A percentile compares a stretch with the other conserved stretches of the same genome.
Evolutionary conservation across 2,329 filamentous ascomycete genomes (phyloP).

Genomic region (Trichophyton mentagrophytes): DNA sequence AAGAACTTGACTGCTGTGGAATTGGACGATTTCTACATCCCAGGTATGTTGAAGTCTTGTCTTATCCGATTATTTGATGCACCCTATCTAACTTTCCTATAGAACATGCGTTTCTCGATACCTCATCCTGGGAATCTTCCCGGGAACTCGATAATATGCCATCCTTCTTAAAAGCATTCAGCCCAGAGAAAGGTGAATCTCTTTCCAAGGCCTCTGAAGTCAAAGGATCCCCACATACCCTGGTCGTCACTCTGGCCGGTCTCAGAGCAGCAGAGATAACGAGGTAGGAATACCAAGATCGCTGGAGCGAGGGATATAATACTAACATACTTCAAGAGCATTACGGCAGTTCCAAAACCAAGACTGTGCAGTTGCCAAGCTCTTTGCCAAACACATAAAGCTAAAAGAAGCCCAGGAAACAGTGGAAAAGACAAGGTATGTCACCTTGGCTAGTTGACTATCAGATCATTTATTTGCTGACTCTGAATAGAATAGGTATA

Average conservation of each 20-base stretch:
- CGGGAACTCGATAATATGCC: constrained; percentile 63
- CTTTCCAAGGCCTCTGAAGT: constrained; percentile 54
- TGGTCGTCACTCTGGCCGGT: constrained; percentile 76
- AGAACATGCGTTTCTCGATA: constrained; percentile 68
- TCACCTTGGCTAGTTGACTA: constrained; percentile 8
- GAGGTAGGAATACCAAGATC: constrained; percentile 37
- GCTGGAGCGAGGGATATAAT: constrained; percentile 5
- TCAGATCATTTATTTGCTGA: neutral
- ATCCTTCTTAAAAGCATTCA: constrained; percentile 56
- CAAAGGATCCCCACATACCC: constrained; percentile 66
- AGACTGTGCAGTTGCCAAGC: constrained; percentile 66
- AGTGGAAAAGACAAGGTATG: constrained; percentile 49
- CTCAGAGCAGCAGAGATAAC: constrained; percentile 76
- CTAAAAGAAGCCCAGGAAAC: constrained; percentile 71
- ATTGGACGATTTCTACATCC: constrained; percentile 66
- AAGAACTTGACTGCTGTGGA: constrained; percentile 72
- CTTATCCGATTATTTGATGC: too few species aligned
- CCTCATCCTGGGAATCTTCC: constrained; percentile 56
- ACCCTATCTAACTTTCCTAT: neutral
- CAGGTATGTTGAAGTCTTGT: constrained; percentile 42
- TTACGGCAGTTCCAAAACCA: constrained; percentile 70
- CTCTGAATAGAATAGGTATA: constrained; percentile 55
- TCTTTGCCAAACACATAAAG: constrained; percentile 99
- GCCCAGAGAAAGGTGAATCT: constrained; percentile 42
- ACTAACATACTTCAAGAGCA: constrained; percentile 35